Evolutionary conservation across 306 rosid species (phyloP).

Genomic region (Luffa acutangula): DNA sequence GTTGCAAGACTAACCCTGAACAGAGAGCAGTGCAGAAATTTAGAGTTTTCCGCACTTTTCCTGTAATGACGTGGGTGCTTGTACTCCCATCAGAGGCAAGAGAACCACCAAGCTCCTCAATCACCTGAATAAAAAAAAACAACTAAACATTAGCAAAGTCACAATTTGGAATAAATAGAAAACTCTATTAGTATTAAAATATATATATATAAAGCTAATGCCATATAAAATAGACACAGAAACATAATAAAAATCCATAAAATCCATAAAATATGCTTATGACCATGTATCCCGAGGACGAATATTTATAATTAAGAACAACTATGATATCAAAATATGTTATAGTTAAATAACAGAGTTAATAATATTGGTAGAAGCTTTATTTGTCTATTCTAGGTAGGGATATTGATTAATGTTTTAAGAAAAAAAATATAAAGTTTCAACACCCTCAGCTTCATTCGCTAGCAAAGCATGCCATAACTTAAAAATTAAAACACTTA

Average conservation of each 20-base stretch:
- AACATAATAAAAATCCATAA: background rate
- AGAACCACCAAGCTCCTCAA: constrained; percentile 73
- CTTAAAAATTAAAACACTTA: background rate
- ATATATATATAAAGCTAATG: background rate
- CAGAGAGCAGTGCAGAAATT: constrained; percentile 85
- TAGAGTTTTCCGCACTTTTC: constrained; percentile 73
- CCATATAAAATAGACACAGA: background rate
- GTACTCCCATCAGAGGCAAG: constrained; percentile 46
- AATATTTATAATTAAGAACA: background rate
- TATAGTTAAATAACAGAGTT: background rate
- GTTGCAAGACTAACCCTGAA: constrained; percentile 68
- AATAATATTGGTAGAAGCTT: background rate
- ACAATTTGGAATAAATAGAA: background rate
- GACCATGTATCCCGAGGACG: background rate
- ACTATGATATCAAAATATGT: background rate
- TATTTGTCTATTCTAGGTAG: background rate
- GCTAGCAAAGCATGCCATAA: background rate
- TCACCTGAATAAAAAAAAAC: constrained; percentile 42
- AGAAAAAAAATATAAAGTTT: background rate
- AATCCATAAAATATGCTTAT: background rate
- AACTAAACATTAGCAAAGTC: background rate
- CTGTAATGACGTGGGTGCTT: constrained; percentile 77
- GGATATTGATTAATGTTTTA: background rate
- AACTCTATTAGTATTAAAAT: background rate
- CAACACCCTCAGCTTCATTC: background rate